These are phyloP conservation scores for Fomitopsis serialis DNA, from an alignment of 768 basidiomycete species.

Conservation along the genomic window DNA sequence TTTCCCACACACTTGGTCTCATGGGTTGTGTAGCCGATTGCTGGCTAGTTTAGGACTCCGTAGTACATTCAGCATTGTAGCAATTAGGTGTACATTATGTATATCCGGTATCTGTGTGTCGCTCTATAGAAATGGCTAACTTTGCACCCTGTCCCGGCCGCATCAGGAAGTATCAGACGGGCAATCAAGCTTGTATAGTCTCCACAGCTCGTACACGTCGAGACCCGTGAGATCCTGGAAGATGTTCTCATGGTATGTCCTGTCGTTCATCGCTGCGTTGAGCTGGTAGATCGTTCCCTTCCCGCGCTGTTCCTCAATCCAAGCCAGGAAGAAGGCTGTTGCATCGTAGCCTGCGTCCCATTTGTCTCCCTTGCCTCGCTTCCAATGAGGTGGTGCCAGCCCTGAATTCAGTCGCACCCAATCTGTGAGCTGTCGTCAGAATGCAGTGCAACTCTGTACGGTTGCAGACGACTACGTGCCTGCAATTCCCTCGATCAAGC, in stretches of 20 bases:
- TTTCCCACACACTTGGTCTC: not conserved
- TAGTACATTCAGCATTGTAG: conserved; percentile 5
- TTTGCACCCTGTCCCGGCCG: not conserved
- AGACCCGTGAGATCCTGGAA: conserved; percentile 51
- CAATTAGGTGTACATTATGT: conserved; percentile 8
- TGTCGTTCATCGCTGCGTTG: conserved; percentile 47
- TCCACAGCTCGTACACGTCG: conserved; percentile 54
- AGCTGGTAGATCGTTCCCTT: conserved; percentile 50
- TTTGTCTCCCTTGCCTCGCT: conserved; percentile 32
- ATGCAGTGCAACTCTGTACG: not conserved
- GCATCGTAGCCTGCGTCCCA: conserved; percentile 79
- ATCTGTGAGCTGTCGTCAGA: conserved; percentile 35
- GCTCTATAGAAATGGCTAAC: not conserved
- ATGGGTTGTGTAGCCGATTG: conserved; percentile 3
- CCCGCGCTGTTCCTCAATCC: conserved; percentile 52
- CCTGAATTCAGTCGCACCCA: conserved; percentile 62
- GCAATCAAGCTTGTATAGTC: conserved; percentile 36
- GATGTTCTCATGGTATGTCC: conserved; percentile 42
- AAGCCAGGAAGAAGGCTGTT: conserved; percentile 73
- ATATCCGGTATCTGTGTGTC: not conserved
- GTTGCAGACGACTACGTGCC: conserved; percentile 34
- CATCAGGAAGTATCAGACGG: not conserved
- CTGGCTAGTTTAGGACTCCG: not conserved
- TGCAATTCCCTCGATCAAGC: conserved; percentile 77
- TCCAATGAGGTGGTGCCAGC: conserved; percentile 70